These are phyloP conservation scores for Kernera saxatilis DNA, from an alignment of 345 rosid species.

Conservation along the genomic window DNA sequence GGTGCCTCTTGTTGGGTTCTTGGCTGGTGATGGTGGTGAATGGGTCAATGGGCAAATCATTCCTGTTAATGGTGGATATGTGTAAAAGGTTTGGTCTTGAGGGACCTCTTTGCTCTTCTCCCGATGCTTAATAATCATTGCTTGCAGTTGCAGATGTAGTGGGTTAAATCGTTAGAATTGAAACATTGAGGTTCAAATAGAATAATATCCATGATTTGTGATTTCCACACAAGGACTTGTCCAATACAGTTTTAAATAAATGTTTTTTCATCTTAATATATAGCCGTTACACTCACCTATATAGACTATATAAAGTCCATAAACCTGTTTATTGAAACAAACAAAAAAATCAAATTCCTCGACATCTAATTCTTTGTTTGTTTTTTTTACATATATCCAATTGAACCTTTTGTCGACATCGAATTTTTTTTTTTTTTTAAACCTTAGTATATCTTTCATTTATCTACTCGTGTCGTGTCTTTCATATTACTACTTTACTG, in stretches of 20 bases:
- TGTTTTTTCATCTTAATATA: neutral
- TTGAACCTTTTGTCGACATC: neutral
- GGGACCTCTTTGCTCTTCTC: neutral
- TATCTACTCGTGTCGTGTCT: neutral
- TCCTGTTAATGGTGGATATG: constrained; percentile 40
- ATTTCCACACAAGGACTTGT: neutral
- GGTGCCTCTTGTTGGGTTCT: constrained; percentile 41
- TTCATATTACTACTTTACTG: neutral
- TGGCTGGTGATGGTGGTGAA: constrained; percentile 44
- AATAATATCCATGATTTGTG: neutral
- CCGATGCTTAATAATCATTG: neutral
- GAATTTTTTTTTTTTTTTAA: neutral
- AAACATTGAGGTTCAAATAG: neutral
- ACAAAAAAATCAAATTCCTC: neutral
- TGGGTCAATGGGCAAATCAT: constrained; percentile 46
- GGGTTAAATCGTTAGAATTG: neutral
- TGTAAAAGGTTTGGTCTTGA: neutral
- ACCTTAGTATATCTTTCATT: neutral
- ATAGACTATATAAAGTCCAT: neutral
- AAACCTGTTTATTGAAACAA: neutral
- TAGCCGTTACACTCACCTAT: neutral
- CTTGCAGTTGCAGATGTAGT: neutral
- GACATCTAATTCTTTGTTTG: neutral
- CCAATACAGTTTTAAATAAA: neutral
- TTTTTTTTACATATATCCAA: neutral